Evolutionary conservation across 208 protist species (phyloP).

Genomic region (Vickermania ingenoplastis): DNA sequence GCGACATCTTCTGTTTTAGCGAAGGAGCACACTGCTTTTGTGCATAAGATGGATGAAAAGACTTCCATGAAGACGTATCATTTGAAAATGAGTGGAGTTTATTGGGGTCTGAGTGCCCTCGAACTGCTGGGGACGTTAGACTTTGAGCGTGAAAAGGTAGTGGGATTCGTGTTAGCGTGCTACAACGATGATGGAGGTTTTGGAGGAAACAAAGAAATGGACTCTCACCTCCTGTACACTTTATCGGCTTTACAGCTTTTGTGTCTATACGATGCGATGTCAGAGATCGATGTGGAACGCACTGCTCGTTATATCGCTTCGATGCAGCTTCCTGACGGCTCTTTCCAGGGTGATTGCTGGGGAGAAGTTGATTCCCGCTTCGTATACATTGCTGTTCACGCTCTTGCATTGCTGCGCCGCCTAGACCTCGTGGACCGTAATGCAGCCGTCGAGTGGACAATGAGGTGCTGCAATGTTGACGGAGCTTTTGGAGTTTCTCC

Average conservation of each 20-base stretch:
- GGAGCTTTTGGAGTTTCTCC: constrained; percentile 95
- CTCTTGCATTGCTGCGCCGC: constrained; percentile 87
- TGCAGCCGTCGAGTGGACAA: constrained; percentile 83
- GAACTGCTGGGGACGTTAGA: constrained; percentile 54
- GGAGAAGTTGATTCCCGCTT: constrained; percentile 99
- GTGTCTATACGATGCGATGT: constrained; percentile 64
- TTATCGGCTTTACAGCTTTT: constrained; percentile 95
- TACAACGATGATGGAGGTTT: constrained; percentile 95
- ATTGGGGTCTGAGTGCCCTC: constrained; percentile 94
- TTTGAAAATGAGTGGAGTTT: constrained; percentile 95
- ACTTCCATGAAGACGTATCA: constrained; percentile 94
- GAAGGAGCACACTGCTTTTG: constrained; percentile 66
- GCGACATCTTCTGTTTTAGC: too few relatives aligned
- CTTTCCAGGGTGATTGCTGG: constrained; percentile 98
- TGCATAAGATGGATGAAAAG: constrained; percentile 61
- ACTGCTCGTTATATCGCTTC: constrained; percentile 67
- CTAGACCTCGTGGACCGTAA: constrained; percentile 80
- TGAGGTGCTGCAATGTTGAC: constrained; percentile 98
- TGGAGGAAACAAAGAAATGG: constrained; percentile 94
- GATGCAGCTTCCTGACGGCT: constrained; percentile 96
- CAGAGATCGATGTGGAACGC: constrained; percentile 48
- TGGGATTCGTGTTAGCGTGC: constrained; percentile 91
- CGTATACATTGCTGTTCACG: constrained; percentile 95
- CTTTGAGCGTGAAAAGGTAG: constrained; percentile 81
- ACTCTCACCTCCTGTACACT: constrained; percentile 98